Conservation (phyloP, 164 flowering plant genomes). For the Kingdonia uniflora region DNA sequence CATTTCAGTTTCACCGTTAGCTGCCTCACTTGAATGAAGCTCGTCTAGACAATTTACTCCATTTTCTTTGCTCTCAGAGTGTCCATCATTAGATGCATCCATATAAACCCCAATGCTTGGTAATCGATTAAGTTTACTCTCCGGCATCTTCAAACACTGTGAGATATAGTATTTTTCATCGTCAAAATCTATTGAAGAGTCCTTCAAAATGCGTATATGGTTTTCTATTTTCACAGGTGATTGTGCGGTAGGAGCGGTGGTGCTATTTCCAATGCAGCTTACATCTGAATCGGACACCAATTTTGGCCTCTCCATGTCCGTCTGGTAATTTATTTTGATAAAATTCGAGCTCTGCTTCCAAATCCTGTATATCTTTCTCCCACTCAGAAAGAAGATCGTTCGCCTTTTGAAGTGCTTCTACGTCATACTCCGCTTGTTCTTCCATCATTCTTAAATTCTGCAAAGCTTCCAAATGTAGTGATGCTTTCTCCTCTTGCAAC, state of each 20-base stretch:
- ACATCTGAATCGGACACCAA: conserved; percentile 13
- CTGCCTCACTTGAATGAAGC: conserved; percentile 7
- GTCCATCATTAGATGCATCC: conserved; percentile 17
- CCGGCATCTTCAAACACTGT: conserved; percentile 40
- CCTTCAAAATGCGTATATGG: conserved; percentile 6
- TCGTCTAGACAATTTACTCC: conserved; percentile 9
- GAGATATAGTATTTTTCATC: conserved; percentile 42
- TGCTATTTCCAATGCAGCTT: conserved; percentile 8
- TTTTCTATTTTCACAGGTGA: conserved; percentile 3
- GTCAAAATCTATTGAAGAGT: conserved; percentile 29
- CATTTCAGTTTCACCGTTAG: conserved; percentile 7
- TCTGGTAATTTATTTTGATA: conserved; percentile 27
- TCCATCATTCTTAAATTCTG: conserved; percentile 92
- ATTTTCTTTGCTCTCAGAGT: conserved; percentile 14
- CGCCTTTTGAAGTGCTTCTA: conserved; percentile 64
- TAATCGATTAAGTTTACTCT: conserved; percentile 31
- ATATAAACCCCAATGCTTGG: conserved; percentile 13
- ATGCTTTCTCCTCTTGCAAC: conserved; percentile 91
- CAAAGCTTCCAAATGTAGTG: conserved; percentile 81
- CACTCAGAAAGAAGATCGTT: conserved; percentile 66
- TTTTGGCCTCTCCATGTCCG: conserved; percentile 13
- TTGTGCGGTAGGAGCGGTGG: not conserved
- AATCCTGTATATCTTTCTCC: conserved; percentile 73
- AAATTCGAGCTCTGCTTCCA: conserved; percentile 59
- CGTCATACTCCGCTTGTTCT: conserved; percentile 92